Base-by-base conservation (phyloP, 176 grass and related monocot species). In the Puya raimondii region DNA sequence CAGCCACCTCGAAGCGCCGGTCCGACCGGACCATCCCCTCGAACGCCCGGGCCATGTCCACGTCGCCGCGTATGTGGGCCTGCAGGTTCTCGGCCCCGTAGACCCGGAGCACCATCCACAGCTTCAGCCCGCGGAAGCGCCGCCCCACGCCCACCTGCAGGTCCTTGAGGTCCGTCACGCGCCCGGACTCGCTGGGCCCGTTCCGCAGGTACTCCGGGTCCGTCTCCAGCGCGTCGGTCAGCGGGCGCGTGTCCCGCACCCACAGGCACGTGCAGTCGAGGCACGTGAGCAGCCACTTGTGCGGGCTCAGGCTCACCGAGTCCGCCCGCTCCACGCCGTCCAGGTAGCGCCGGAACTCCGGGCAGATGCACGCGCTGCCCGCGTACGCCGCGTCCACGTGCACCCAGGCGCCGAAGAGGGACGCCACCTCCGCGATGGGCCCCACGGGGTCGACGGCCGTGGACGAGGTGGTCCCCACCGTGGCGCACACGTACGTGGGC, bases 121-220 rank as follows among this genome's bases (percentile, higher is more conserved):
- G 81, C 71, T 84, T 88, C 1, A 87, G 85, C 0, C 76, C 80
- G 0, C 85, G 80, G 77, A 87, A 87, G 1, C 85, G 80, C 0
- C 85, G 85, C 7, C 85, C 85, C 11, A 77, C 72, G 10, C 85
- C 85, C 3, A 88, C 51, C 70, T 88, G 85, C 66, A 88, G 79
- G 68, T 88, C 85, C 68, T 88, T 88, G 69, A 80, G 74, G 49
- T 88, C 81, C 0, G 72, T 76, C 10, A 84, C 85, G 3, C 0
- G 0, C 25, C 85, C 81, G 21, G 85, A 80, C n/a, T 88, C 81
- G 23, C 73, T 88, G 4, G 81, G 81, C n/a, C 74, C 64, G 48
- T 88, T 88, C 74, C 74, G 80, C n/a, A 88, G 78, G 69, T 88
- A 88, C 76, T 88, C 81, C 8, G 85, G 80, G 42, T 80, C 65